These are phyloP conservation scores for Boletellus deceptivus DNA, from an alignment of 1,284 basidiomycete species.

Conservation along the genomic window DNA sequence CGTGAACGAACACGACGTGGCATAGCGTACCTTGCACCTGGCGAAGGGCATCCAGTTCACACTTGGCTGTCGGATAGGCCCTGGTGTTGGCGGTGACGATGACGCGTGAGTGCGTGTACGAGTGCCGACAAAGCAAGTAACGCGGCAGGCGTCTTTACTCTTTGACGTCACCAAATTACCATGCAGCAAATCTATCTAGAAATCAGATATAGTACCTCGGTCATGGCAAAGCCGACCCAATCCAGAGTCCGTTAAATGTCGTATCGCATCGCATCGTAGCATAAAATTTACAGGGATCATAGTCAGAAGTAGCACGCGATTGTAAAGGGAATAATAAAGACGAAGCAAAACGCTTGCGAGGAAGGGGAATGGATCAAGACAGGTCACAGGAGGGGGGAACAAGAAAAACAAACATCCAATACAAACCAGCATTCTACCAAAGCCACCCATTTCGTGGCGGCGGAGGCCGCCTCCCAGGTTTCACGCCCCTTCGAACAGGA, in stretches of 20 bases:
- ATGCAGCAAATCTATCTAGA: slow-evolving; percentile 8
- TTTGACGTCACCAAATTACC: not conserved
- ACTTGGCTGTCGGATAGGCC: not conserved
- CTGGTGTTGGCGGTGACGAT: not conserved
- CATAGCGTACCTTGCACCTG: slow-evolving; percentile 27
- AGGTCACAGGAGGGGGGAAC: not conserved
- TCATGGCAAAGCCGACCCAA: not conserved
- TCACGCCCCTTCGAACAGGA: slow-evolving; percentile 30
- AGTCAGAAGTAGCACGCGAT: slow-evolving; percentile 5
- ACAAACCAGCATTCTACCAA: slow-evolving; percentile 27
- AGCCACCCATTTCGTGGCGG: slow-evolving; percentile 30
- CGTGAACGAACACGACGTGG: slow-evolving; percentile 5
- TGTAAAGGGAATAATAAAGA: slow-evolving; percentile 6
- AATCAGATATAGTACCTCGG: slow-evolving; percentile 1
- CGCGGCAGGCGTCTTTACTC: too few species aligned
- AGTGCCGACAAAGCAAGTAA: too few species aligned
- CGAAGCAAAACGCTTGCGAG: slow-evolving; percentile 20
- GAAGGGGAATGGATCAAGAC: slow-evolving; percentile 8
- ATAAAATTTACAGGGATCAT: slow-evolving; percentile 18
- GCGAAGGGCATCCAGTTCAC: slow-evolving; percentile 23
- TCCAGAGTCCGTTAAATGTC: slow-evolving; percentile 22
- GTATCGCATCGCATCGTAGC: slow-evolving; percentile 27
- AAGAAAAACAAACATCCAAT: slow-evolving; percentile 17
- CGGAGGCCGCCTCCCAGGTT: slow-evolving; percentile 29
- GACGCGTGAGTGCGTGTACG: too few species aligned